Percentiles rank a stretch among this genome's conserved stretches.
Conservation (phyloP, 352 stramenopile genomes). For the Pythium diclinum region DNA sequence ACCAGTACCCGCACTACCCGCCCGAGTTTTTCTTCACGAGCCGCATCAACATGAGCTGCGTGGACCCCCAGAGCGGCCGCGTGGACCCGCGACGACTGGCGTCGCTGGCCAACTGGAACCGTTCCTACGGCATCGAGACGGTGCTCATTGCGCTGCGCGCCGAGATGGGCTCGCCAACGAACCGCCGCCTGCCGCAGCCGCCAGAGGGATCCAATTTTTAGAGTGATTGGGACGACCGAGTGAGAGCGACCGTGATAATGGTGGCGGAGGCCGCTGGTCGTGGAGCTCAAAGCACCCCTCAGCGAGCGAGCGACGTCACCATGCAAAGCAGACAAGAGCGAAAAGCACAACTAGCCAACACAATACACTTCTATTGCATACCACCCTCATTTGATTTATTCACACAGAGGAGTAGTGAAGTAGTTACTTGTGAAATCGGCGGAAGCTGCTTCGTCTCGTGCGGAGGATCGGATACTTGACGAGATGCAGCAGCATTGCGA, state of each 20-base stretch:
- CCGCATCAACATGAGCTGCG: constrained; percentile 97
- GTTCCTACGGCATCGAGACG: constrained; percentile 88
- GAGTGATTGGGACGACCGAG: constrained; percentile 24
- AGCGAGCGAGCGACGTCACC: not conserved
- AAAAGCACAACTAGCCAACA: not conserved
- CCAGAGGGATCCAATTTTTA: constrained; percentile 91
- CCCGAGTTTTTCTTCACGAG: constrained; percentile 95
- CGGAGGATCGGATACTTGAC: constrained; percentile 38
- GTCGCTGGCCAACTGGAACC: constrained; percentile 77
- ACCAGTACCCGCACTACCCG: constrained; percentile 93
- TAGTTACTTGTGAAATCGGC: not conserved
- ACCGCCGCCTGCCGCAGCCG: constrained; percentile 89
- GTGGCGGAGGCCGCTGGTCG: not conserved
- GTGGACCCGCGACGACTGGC: constrained; percentile 75
- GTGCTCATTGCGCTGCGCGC: constrained; percentile 87
- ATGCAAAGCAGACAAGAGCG: not conserved
- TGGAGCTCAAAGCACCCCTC: not conserved
- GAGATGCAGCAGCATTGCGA: constrained; percentile 54
- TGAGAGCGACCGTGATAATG: not conserved
- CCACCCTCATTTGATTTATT: constrained; percentile 2
- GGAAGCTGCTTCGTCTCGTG: not conserved
- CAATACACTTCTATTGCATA: constrained; percentile 25
- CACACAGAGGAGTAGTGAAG: not conserved
- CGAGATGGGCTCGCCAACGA: constrained; percentile 87
- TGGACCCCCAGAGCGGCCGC: constrained; percentile 87